These are phyloP conservation scores for Thecaphora thlaspeos DNA, from an alignment of 1,284 basidiomycete genomes.

Conservation along the genomic window DNA sequence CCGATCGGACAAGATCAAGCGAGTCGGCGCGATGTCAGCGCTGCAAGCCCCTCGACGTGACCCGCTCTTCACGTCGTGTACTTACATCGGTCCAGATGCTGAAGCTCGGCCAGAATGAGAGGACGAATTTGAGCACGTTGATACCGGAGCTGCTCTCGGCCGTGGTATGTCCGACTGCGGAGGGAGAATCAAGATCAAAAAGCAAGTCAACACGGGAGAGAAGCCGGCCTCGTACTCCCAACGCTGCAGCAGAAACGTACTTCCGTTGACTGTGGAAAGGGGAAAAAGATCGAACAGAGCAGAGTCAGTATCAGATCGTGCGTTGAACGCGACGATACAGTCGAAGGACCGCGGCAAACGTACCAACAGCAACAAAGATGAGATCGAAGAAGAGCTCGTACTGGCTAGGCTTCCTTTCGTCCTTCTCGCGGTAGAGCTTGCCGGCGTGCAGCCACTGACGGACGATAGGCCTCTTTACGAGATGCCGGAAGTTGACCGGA, in stretches of 20 bases:
- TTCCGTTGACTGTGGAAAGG: conserved; percentile 38
- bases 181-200: too few relatives aligned
- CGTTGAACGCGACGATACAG: too few relatives aligned
- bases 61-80: not conserved
- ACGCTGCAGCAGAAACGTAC: too few relatives aligned
- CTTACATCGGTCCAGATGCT: conserved; percentile 50
- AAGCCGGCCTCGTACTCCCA: too few relatives aligned
- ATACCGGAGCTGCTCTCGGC: conserved; percentile 49
- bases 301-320: too few relatives aligned
- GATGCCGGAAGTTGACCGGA: conserved; percentile 45
- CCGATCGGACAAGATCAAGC: too few relatives aligned
- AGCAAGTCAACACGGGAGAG: too few relatives aligned
- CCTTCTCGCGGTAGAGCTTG: conserved; percentile 51
- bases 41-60: too few relatives aligned
- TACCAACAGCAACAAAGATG: conserved; percentile 46
- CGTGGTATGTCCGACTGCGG: conserved; percentile 45
- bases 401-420: conserved; percentile 48
- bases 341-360: too few relatives aligned
- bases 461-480: conserved; percentile 54
- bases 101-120: conserved; percentile 53
- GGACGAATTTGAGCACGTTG: conserved; percentile 52
- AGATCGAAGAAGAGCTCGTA: conserved; percentile 58
- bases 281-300: conserved; percentile 57
- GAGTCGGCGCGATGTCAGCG: too few relatives aligned
- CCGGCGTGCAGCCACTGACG: conserved; percentile 55